These are phyloP conservation scores for Colletotrichum zoysiae DNA, from an alignment of 2,329 filamentous ascomycete genomes.

Conservation along the genomic window DNA sequence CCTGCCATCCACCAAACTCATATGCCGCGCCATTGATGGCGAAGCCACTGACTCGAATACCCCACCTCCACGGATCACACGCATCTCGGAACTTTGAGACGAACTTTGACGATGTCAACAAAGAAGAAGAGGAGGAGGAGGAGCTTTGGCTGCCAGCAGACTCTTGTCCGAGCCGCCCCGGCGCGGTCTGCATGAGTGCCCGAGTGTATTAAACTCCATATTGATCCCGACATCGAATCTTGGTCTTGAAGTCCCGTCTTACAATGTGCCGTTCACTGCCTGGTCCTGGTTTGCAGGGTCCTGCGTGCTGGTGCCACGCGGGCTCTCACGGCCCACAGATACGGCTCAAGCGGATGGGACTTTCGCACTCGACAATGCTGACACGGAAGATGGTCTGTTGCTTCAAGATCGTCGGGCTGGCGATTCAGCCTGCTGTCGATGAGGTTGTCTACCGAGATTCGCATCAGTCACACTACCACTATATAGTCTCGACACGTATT, in stretches of 20 bases:
- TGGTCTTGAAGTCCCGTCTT: not conserved
- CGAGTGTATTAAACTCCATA: slow-evolving; percentile 10
- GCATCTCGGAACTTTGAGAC: slow-evolving; percentile 21
- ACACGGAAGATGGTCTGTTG: not conserved
- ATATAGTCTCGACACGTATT: not conserved
- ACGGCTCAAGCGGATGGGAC: not conserved
- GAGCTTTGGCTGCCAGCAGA: not conserved
- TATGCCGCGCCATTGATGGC: slow-evolving; percentile 18
- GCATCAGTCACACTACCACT: not conserved
- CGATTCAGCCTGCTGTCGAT: not conserved
- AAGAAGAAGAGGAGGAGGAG: not conserved
- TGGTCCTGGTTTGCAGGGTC: not conserved
- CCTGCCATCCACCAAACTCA: slow-evolving; percentile 5
- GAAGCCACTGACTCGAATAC: slow-evolving; percentile 27
- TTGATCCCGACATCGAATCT: slow-evolving; percentile 7
- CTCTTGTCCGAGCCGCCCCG: slow-evolving; percentile 11
- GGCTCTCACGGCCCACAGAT: not conserved
- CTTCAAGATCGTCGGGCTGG: not conserved
- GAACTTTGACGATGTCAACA: slow-evolving; percentile 23
- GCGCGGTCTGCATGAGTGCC: slow-evolving; percentile 6
- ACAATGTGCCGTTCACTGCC: not conserved
- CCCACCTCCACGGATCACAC: not conserved
- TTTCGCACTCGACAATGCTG: too few relatives aligned
- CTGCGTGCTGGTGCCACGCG: slow-evolving; percentile 4
- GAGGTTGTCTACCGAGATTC: not conserved